Evolutionary conservation across 2,329 filamentous ascomycete species (phyloP).

Genomic region (Juglanconis sp.): DNA sequence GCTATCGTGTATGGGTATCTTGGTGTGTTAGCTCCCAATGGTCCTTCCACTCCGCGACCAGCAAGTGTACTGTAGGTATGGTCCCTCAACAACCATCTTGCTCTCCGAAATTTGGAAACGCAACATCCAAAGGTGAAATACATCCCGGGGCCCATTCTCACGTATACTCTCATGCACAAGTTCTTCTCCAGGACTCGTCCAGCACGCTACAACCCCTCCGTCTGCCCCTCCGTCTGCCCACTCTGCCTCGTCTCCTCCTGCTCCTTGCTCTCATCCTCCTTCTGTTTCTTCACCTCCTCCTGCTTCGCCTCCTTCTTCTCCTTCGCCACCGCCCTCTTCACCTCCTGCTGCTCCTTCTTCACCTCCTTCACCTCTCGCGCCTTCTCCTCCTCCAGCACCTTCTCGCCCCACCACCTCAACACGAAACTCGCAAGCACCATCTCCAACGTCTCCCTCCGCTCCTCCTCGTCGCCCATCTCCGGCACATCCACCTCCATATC

Average conservation of each 20-base stretch:
- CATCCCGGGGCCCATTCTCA: neutral
- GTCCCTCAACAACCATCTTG: no score
- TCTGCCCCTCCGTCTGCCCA: neutral
- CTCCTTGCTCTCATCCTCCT: neutral
- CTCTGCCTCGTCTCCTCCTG: neutral
- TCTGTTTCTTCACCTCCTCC: neutral
- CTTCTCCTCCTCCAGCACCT: constrained; percentile 4
- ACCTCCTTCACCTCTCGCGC: constrained; percentile 7
- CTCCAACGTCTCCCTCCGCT: constrained; percentile 12
- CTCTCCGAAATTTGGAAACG: neutral
- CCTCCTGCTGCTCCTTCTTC: constrained; percentile 11
- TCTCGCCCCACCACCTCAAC: constrained; percentile 15
- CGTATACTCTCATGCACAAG: no score
- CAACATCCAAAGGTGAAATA: neutral
- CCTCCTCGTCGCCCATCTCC: constrained; percentile 11
- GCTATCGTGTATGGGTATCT: neutral
- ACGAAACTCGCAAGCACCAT: constrained; percentile 15
- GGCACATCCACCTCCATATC: constrained; percentile 13
- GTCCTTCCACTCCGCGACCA: neutral
- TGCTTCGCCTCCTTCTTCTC: constrained; percentile 1
- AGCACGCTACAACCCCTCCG: neutral
- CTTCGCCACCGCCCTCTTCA: neutral
- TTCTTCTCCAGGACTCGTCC: no score
- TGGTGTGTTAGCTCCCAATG: neutral
- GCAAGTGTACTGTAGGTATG: neutral